Conservation (phyloP, 2,329 filamentous ascomycete genomes). For the Beauveria scarabaeidicola region DNA sequence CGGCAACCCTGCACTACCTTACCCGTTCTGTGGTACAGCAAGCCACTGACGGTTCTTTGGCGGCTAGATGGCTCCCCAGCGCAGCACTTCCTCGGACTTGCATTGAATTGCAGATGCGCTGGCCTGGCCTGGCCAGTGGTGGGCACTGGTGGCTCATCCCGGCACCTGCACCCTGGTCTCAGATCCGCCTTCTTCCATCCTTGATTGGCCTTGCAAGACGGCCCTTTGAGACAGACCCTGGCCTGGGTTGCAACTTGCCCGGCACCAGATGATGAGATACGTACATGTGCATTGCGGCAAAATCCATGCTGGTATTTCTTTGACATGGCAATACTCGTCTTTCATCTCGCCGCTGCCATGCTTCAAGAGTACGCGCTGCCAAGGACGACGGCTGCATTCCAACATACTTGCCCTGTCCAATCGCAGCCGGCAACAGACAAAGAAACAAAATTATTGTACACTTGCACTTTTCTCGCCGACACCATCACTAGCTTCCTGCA, state of each 20-base stretch:
- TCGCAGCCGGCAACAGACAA: background rate
- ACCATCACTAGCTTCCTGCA: slow-evolving; percentile 23
- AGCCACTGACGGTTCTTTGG: background rate
- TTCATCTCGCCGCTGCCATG: background rate
- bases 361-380: slow-evolving; percentile 3
- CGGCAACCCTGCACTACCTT: background rate
- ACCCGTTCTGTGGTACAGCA: background rate
- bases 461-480: background rate
- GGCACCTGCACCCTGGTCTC: background rate
- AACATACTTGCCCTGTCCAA: background rate
- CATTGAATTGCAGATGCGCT: background rate
- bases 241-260: background rate
- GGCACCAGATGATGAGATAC: background rate
- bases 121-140: too few species aligned
- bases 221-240: background rate
- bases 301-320: background rate
- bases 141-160: background rate
- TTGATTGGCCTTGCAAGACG: background rate
- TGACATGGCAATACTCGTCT: background rate
- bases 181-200: background rate
- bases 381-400: background rate
- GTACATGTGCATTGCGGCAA: background rate
- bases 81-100: background rate
- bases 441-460: slow-evolving; percentile 1
- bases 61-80: background rate